Conservation (phyloP, 2,329 filamentous ascomycete genomes). For the Paecilomyces sp. region DNA sequence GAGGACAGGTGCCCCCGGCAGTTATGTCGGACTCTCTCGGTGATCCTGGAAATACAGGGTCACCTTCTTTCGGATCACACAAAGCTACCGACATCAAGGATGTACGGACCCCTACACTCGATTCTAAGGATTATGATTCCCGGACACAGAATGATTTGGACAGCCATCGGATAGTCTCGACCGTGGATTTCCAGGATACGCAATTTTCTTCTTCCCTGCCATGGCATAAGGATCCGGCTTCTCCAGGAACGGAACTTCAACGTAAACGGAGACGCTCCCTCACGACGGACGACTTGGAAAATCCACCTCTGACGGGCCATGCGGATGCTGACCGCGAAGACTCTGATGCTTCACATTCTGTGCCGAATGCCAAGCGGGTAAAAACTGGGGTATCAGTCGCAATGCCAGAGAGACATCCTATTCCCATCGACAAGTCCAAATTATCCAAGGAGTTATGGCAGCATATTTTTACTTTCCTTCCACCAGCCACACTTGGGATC, state of each 20-base stretch:
- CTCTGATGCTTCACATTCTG: background rate
- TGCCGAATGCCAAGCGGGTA: constrained; percentile 8
- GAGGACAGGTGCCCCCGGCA: constrained; percentile 3
- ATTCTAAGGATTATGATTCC: background rate
- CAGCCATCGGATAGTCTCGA: background rate
- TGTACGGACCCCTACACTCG: background rate
- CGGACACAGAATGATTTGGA: background rate
- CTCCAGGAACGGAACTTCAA: background rate
- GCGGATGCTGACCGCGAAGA: background rate
- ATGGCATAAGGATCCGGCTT: background rate
- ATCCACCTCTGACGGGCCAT: background rate
- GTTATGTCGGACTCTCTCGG: constrained; percentile 7
- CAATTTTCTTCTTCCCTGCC: background rate
- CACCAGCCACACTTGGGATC: constrained; percentile 56
- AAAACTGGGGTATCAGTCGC: constrained; percentile 6
- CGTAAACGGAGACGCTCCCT: constrained; percentile 8
- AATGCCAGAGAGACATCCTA: constrained; percentile 1
- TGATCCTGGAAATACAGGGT: constrained; percentile 7
- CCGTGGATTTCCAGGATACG: background rate
- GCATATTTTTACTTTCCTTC: constrained; percentile 59
- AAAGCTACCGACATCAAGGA: constrained; percentile 7
- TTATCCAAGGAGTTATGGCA: constrained; percentile 63
- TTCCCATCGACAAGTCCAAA: constrained; percentile 17
- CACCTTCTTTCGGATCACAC: constrained; percentile 14
- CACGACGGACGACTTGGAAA: constrained; percentile 1